These are phyloP conservation scores for Candida ponderosae DNA, from an alignment of 805 yeast genomes.

Conservation along the genomic window DNA sequence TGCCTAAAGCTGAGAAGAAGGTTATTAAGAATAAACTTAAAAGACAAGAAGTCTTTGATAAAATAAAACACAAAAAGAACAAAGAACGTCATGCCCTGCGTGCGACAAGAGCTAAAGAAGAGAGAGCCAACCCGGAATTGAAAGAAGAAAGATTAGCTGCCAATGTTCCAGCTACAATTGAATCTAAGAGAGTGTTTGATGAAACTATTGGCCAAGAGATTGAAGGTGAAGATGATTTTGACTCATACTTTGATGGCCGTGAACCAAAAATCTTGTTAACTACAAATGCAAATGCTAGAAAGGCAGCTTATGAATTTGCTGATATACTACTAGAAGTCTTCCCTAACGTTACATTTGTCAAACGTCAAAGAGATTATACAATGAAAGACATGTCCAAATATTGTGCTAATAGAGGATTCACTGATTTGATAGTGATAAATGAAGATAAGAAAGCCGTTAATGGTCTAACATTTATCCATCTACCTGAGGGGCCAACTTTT, in stretches of 20 bases:
- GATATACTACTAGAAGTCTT: conserved; percentile 76
- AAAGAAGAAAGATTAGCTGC: conserved; percentile 64
- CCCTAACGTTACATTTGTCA: conserved; percentile 81
- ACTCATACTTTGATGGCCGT: conserved; percentile 20
- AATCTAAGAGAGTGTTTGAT: conserved; percentile 20
- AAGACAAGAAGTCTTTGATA: conserved; percentile 71
- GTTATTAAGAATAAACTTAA: conserved; percentile 69
- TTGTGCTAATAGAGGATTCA: conserved; percentile 76
- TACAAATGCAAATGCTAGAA: conserved; percentile 80
- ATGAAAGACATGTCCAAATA: conserved; percentile 83
- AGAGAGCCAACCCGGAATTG: conserved; percentile 73
- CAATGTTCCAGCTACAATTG: conserved; percentile 21
- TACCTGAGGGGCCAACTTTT: conserved; percentile 94
- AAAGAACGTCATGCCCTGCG: conserved; percentile 73
- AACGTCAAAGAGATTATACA: conserved; percentile 75
- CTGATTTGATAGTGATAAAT: conserved; percentile 82
- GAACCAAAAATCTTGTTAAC: conserved; percentile 83
- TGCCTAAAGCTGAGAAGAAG: conserved; percentile 25
- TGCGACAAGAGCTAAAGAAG: conserved; percentile 81
- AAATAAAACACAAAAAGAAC: conserved; percentile 64
- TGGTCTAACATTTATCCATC: conserved; percentile 87
- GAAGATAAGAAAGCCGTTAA: conserved; percentile 91
- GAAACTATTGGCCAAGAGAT: conserved; percentile 18
- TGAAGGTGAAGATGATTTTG: conserved; percentile 22
- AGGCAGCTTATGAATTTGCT: conserved; percentile 85